Evolutionary conservation across 1,284 basidiomycete genomes (phyloP), one percentile per base, ranked within the genome.

Genomic region (Clitocybe nebularis): DNA sequence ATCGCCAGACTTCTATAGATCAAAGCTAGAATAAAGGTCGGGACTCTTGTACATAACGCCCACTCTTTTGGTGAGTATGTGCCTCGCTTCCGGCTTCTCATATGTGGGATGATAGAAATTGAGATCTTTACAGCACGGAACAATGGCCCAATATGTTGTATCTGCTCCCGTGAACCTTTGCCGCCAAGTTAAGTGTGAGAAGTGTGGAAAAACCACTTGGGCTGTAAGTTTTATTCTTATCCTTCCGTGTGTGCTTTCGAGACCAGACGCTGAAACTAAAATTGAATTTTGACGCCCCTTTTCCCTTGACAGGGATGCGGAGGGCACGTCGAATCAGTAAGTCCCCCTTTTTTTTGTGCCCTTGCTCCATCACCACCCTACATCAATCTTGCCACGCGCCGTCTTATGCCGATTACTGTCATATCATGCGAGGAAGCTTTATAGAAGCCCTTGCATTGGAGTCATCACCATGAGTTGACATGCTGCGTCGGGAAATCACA

Each of bases 121-220:
- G n/a, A n/a, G n/a, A n/a, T n/a, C n/a, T n/a, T n/a, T n/a, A n/a
- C n/a, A n/a, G n/a, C n/a, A n/a, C n/a, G 34, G 28, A 19, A 33
- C 14, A 3, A 32, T 34, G 30, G 20, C 22, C 11, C 20, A 17
- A 41, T 34, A 8, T 24, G 30, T 33, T 10, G 39, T 23, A 34
- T 21, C 13, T 5, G 53, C 61, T 45, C 79, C 74, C 40, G 71
- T 71, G 48, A 66, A 83, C 58, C 49, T 61, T 40, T 88, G 84
- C 66, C 75, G 62, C 57, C 54, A 62, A 44, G 78, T 81, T 42
- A 71, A 71, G 49, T 88, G 84, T 64, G 63, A 61, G 42, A 70
- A 62, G 44, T 88, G 84, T 61, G 72, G 73, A 37, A 88, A 87
- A 71, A 79, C 67, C 17, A 86, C 81, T n/a, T 89, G 84, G 84